Evolutionary conservation across 2,329 filamentous ascomycete species (phyloP).

Genomic region (Sarocladiaceae sp.): DNA sequence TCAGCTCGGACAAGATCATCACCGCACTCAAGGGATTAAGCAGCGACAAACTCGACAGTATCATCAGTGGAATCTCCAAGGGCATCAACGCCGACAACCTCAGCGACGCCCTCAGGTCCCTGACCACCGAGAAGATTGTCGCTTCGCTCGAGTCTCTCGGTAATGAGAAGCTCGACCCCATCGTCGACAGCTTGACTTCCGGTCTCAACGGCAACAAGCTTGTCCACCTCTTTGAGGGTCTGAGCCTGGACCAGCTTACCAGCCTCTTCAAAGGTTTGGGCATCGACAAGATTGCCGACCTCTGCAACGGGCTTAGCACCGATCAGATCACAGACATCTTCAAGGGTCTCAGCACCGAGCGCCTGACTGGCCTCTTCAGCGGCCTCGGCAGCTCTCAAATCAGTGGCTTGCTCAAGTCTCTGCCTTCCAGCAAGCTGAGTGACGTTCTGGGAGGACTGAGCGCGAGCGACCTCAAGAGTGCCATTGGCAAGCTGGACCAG

Average conservation of each 20-base stretch:
- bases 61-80: not conserved
- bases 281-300: not conserved
- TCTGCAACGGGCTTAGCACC: not conserved
- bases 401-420: not conserved
- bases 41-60: not conserved
- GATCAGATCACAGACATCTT: not conserved
- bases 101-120: not conserved
- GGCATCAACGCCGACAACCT: not conserved
- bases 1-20: not conserved
- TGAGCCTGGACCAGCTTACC: not conserved
- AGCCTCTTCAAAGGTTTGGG: not conserved
- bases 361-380: not conserved
- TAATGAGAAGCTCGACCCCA: too few relatives aligned
- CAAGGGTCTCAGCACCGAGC: not conserved
- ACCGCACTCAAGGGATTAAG: not conserved
- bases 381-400: not conserved
- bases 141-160: not conserved
- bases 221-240: not conserved
- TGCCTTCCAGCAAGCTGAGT: not conserved
- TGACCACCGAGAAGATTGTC: not conserved
- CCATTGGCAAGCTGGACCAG: not conserved
- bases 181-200: too few relatives aligned
- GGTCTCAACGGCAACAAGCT: not conserved
- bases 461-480: not conserved
- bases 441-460: not conserved